Base-by-base conservation (phyloP, 2,329 filamentous ascomycete genomes). In the Leptographium procerum region DNA sequence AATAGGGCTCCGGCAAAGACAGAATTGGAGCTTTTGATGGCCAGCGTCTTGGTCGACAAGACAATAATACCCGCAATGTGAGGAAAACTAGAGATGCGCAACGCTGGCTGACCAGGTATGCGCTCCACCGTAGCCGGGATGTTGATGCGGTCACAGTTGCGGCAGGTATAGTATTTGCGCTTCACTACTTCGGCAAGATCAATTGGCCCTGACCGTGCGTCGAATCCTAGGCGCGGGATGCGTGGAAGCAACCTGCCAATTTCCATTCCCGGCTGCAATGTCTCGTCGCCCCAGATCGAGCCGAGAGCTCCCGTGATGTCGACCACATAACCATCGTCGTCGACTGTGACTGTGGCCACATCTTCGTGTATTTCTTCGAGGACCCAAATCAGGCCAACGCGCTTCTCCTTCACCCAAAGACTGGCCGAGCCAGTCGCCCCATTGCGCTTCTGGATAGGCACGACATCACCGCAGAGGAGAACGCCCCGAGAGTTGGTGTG, bases 341-440 rank as follows among this genome's bases (percentile, higher is more conserved):
- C 88, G 24, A 95, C 79, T 13, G 77, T 80, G 50, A 99, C 73
- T 61, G 84, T 82, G 4, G 89, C 91, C 45, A 94, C 86, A 69
- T 99, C 91, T 72, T 99, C 94, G 58, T 92, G 89, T 61, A 99
- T 97, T 72, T 99, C 94, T 70, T 99, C 94, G 2, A 99, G 74
- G 10, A 99, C 94, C 94, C 94, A 99, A 61, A 99, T 97, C 60
- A 99, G 74, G 11, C 92, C 91, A 56, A 90, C 85, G 54, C 87
- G 83, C 72, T 99, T 99, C 71, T 99, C 94, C 75, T 99, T 99
- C 4, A 99, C 94, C 94, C 94, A 99, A 45, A 99, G 75, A 71
- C 91, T 97, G 43, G 94, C 94, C 59, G 94, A 91, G 2, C 94
- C 94, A 5, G 87, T 92, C 13, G 87, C 83, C 4, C 94, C 94